A percentile compares a stretch with the other conserved stretches of the same genome.
phyloP scores from a whole-genome alignment of 164 flowering plant species.

The Magnolia changhungtana region DNA sequence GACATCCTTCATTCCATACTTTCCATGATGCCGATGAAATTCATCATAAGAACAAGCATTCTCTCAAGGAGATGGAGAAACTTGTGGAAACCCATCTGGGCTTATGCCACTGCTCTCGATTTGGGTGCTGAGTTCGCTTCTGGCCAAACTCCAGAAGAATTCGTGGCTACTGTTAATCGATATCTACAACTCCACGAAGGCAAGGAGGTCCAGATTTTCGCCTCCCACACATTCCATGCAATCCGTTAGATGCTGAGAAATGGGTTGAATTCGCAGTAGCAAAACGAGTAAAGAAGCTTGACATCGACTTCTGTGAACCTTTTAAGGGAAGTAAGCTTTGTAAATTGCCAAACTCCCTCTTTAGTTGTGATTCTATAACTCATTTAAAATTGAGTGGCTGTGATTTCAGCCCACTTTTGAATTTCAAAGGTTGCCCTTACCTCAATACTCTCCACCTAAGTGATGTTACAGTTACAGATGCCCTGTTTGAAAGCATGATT shows the following conservation, averaged over 20 bases:
- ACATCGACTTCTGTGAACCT: neutral
- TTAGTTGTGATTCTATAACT: slow-evolving; percentile 3
- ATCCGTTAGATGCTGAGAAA: neutral
- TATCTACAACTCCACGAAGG: slow-evolving; percentile 1
- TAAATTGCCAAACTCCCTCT: neutral
- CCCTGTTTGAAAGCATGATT: neutral
- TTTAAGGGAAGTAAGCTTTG: neutral
- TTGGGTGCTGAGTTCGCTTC: neutral
- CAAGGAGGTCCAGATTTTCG: neutral
- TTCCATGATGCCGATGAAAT: neutral
- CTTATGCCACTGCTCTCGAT: neutral
- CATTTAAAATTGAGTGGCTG: neutral
- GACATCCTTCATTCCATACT: too few relatives aligned
- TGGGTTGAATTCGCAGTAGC: slow-evolving; percentile 2
- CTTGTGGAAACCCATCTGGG: neutral
- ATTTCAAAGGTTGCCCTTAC: neutral
- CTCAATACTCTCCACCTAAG: neutral
- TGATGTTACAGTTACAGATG: neutral
- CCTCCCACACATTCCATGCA: neutral
- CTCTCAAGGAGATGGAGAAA: slow-evolving; percentile 15
- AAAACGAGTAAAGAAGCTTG: slow-evolving; percentile 1
- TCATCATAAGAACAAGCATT: slow-evolving; percentile 2
- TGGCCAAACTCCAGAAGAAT: neutral
- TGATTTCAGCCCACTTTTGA: neutral
- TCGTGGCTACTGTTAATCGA: neutral